Conservation (phyloP, 2,329 filamentous ascomycete species). For the Aspergillus persii region DNA sequence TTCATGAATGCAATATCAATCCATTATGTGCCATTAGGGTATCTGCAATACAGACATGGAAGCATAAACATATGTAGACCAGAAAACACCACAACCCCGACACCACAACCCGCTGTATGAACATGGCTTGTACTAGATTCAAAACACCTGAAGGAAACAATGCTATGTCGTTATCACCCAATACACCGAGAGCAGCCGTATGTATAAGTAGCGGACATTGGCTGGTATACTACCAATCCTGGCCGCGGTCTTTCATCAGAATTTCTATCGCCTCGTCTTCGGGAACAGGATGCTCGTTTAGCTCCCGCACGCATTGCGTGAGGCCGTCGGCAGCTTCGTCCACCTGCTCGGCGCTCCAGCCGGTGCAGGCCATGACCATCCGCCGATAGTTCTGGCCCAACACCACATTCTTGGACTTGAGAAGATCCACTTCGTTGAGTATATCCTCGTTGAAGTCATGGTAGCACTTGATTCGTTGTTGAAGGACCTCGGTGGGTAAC, state of each 20-base stretch:
- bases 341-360: slow-evolving; percentile 72
- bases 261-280: slow-evolving; percentile 47
- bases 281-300: slow-evolving; percentile 61
- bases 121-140: slow-evolving; percentile 8
- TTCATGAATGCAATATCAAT: slow-evolving; percentile 7
- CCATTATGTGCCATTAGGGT: slow-evolving; percentile 22
- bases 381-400: slow-evolving; percentile 84
- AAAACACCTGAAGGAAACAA: background rate
- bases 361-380: slow-evolving; percentile 83
- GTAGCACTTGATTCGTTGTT: slow-evolving; percentile 69
- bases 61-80: slow-evolving; percentile 7
- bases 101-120: slow-evolving; percentile 5
- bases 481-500: slow-evolving; percentile 61
- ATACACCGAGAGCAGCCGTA: background rate
- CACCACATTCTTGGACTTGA: slow-evolving; percentile 78
- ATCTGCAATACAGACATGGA: slow-evolving; percentile 23
- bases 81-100: background rate
- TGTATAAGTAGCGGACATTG: background rate
- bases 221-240: slow-evolving; percentile 37
- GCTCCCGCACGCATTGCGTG: slow-evolving; percentile 74
- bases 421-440: slow-evolving; percentile 63
- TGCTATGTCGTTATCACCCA: background rate
- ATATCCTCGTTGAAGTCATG: slow-evolving; percentile 66
- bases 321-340: slow-evolving; percentile 77
- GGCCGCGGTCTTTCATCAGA: slow-evolving; percentile 44